Conservation (phyloP, 2,329 filamentous ascomycete genomes). For the Colletotrichum sp. region DNA sequence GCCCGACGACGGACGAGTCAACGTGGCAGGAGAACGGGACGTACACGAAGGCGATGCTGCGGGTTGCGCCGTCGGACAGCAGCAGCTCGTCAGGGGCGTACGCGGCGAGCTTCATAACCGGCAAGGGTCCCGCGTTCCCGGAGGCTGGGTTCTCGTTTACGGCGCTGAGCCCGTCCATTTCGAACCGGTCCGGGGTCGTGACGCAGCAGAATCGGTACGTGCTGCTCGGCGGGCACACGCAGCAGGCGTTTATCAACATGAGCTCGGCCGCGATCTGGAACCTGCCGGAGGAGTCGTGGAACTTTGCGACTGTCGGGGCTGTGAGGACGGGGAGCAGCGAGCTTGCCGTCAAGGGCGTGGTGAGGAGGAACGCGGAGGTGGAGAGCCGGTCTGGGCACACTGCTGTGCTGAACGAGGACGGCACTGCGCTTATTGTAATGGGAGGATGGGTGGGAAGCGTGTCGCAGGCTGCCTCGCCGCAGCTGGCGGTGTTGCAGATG, state of each 20-base stretch:
- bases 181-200: constrained; percentile 67
- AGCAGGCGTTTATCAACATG: constrained; percentile 89
- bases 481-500: constrained; percentile 78
- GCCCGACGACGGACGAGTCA: constrained; percentile 38
- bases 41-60: constrained; percentile 83
- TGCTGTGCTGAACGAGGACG: constrained; percentile 80
- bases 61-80: constrained; percentile 54
- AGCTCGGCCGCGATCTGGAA: constrained; percentile 88
- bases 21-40: constrained; percentile 72
- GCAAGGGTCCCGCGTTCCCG: constrained; percentile 54
- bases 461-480: constrained; percentile 76
- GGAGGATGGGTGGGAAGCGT: constrained; percentile 94
- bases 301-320: constrained; percentile 70
- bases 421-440: constrained; percentile 75
- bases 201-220: constrained; percentile 81
- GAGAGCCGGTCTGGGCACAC: constrained; percentile 91
- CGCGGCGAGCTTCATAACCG: constrained; percentile 37
- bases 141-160: constrained; percentile 91
- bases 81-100: constrained; percentile 29
- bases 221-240: constrained; percentile 84
- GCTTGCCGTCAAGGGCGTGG: constrained; percentile 53
- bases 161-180: constrained; percentile 70
- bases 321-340: constrained; percentile 51
- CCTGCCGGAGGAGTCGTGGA: constrained; percentile 86
- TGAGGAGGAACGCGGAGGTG: constrained; percentile 41